Conservation (phyloP, 495 filamentous ascomycete species). For the Hyaloscypha finlandica region DNA sequence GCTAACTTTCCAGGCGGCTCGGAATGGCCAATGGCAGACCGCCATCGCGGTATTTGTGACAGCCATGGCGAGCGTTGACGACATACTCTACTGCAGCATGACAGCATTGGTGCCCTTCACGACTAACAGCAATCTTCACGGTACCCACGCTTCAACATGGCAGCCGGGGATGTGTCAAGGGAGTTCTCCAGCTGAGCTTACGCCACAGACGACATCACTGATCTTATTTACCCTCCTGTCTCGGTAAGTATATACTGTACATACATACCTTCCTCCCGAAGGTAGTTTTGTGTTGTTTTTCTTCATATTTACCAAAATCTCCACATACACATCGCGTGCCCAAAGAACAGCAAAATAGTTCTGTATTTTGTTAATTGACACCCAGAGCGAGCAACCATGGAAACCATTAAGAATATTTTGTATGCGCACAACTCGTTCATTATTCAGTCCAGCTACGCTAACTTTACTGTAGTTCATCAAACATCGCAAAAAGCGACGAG, state of each 20-base stretch:
- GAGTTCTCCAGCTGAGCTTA: conserved; percentile 1
- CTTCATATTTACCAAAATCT: background rate
- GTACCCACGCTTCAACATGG: background rate
- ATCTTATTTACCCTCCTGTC: conserved; percentile 7
- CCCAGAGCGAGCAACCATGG: conserved; percentile 20
- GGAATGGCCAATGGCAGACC: background rate
- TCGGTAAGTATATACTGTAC: background rate
- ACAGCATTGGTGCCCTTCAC: background rate
- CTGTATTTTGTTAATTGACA: conserved; percentile 3
- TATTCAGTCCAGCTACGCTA: background rate
- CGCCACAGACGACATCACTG: conserved; percentile 19
- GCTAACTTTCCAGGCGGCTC: background rate
- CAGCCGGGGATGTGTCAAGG: background rate
- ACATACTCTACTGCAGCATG: background rate
- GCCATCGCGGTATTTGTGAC: background rate
- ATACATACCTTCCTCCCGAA: background rate
- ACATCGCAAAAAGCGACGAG: conserved; percentile 15
- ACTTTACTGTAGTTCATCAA: conserved; percentile 9
- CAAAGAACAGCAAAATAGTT: background rate
- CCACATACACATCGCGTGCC: background rate
- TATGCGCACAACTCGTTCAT: background rate
- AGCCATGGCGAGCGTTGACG: background rate
- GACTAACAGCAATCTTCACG: background rate
- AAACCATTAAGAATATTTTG: conserved; percentile 30
- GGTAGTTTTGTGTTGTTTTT: background rate